Evolutionary conservation across 257 asterid genomes (phyloP), one percentile per base, ranked within the genome.

Genomic region (Leptodermis oblonga): DNA sequence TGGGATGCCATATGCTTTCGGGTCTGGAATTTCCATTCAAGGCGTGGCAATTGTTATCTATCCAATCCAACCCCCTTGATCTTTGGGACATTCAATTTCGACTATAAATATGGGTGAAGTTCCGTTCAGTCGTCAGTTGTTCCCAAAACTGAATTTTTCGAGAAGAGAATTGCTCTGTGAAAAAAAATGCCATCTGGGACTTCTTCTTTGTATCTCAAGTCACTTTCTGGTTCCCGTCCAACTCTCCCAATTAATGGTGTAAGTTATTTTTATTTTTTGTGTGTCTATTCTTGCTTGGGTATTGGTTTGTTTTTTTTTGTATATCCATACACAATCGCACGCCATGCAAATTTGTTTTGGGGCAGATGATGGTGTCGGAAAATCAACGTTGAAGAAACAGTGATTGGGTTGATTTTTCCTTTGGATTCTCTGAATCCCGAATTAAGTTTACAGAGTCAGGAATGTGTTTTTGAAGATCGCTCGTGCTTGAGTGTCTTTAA

Each of bases 171-270:
- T n/a, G n/a, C n/a, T 8, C 31, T 14, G 62, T n/a, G 14, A 25
- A 15, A 26, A 22, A 41, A 36, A 71, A 86, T 92, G 95, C 83
- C 84, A 69, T 79, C 84, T 62, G 68, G 85, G 33, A n/a, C 25
- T 42, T 54, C 87, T 69, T 68, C 87, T 71, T 8, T 78, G 69
- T 79, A 82, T 65, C 86, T 86, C 77, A 74, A 77, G 73, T 86
- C 89, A 59, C 62, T 76, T 22, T 14, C 67, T 31, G 49, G 72
- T 52, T 43, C 78, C 37, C 58, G 41, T 41, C 72, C 85, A 18
- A 43, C 72, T 9, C 66, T 74, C 53, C 68, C 78, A 39, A 62
- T 22, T 51, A 77, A 83, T 70, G 80, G 71, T 72, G 98, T 87
- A 75, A 76, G 89, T 60, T 58, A 12, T 22, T 12, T 33, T 45